These are phyloP conservation scores for Pittosporum tobira DNA, from an alignment of 129 eudicot genomes.

Conservation along the genomic window DNA sequence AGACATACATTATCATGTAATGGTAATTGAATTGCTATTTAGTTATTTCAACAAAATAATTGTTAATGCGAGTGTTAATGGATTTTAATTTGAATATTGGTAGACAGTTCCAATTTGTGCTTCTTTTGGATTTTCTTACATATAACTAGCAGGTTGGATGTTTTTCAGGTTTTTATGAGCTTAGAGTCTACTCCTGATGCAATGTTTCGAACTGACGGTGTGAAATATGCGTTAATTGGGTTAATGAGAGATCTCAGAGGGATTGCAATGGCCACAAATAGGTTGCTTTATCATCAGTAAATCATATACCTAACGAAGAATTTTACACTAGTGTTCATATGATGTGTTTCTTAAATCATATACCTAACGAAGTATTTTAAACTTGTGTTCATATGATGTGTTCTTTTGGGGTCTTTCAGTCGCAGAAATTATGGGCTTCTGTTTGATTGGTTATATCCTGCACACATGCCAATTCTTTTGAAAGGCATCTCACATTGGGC, in stretches of 20 bases:
- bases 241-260: constrained; percentile 97
- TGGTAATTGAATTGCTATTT: neutral
- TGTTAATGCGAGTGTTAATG: neutral
- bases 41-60: neutral
- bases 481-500: constrained; percentile 98
- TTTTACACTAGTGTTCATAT: neutral
- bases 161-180: constrained; percentile 64
- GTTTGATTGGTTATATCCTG: constrained; percentile 97
- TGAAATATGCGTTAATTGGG: constrained; percentile 78
- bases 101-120: constrained; percentile 4
- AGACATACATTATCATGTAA: neutral
- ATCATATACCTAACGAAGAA: neutral
- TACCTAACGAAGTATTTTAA: neutral
- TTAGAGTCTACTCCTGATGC: constrained; percentile 73
- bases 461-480: constrained; percentile 82
- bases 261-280: constrained; percentile 89
- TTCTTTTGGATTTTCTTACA: neutral
- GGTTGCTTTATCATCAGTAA: constrained; percentile 31
- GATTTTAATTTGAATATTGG: neutral
- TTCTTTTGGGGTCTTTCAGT: constrained; percentile 41
- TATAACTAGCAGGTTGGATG: neutral
- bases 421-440: constrained; percentile 91
- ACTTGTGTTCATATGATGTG: constrained; percentile 4
- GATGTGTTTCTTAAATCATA: neutral
- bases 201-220: constrained; percentile 74